These are phyloP conservation scores for Tricharina praecox DNA, from an alignment of 495 filamentous ascomycete species.

Conservation along the genomic window DNA sequence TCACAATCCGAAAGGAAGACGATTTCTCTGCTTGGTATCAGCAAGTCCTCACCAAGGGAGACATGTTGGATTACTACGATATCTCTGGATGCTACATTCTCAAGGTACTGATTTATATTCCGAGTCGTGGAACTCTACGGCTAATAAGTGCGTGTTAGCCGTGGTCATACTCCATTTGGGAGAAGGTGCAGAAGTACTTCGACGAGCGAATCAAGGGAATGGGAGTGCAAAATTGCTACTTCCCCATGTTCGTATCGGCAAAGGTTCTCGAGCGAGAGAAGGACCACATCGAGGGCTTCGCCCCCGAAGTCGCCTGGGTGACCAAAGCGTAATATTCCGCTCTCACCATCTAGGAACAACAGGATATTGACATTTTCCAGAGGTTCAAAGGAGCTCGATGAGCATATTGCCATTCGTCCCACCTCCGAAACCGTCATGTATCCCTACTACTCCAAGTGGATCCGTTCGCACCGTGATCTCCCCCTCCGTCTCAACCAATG, in stretches of 20 bases:
- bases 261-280: conserved; percentile 89
- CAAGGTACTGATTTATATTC: conserved; percentile 34
- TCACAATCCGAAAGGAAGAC: conserved; percentile 64
- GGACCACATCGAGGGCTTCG: conserved; percentile 93
- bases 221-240: conserved; percentile 86
- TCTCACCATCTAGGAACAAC: conserved; percentile 4
- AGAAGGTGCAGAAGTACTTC: conserved; percentile 79
- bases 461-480: conserved; percentile 81
- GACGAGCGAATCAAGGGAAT: conserved; percentile 68
- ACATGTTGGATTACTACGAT: conserved; percentile 88
- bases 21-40: conserved; percentile 92
- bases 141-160: conserved; percentile 31
- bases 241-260: conserved; percentile 82
- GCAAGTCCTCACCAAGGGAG: conserved; percentile 83
- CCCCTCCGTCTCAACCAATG: conserved; percentile 90
- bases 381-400: conserved; percentile 78
- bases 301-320: conserved; percentile 95
- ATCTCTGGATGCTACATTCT: conserved; percentile 92
- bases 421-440: conserved; percentile 94
- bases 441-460: conserved; percentile 92
- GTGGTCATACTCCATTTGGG: conserved; percentile 75
- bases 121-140: not conserved
- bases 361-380: conserved; percentile 30
- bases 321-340: conserved; percentile 62
- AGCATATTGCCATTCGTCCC: conserved; percentile 86